Percentiles rank a stretch among this genome's conserved stretches.
Evolutionary conservation across 768 basidiomycete species (phyloP).

Genomic region (Termitomyces sp.): DNA sequence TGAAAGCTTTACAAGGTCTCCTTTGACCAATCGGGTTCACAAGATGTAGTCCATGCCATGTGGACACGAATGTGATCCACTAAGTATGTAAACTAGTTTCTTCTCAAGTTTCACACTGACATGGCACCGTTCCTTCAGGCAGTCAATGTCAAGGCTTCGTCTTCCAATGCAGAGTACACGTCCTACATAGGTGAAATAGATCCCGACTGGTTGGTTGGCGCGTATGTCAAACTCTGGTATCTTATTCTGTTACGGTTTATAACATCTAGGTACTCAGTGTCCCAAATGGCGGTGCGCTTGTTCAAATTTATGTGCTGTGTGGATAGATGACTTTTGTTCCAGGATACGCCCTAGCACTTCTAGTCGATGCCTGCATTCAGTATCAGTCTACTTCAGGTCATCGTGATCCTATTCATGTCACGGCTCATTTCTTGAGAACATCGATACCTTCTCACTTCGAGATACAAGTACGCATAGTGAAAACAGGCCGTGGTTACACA

Average conservation of each 20-base stretch:
- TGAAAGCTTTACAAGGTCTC: too few relatives aligned
- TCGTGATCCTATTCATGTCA: slow-evolving; percentile 58
- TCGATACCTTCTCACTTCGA: slow-evolving; percentile 41
- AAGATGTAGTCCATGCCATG: too few relatives aligned
- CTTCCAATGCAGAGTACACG: slow-evolving; percentile 16
- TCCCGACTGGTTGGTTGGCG: slow-evolving; percentile 42
- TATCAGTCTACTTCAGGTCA: slow-evolving; percentile 44
- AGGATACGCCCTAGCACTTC: slow-evolving; percentile 61
- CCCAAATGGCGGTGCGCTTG: slow-evolving; percentile 51
- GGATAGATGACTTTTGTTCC: neutral
- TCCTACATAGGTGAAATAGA: slow-evolving; percentile 41
- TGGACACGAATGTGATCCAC: too few relatives aligned
- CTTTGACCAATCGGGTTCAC: too few relatives aligned
- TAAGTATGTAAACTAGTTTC: too few relatives aligned
- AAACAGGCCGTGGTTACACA: slow-evolving; percentile 50
- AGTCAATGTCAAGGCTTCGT: slow-evolving; percentile 22
- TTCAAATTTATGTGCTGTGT: neutral
- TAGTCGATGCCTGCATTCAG: slow-evolving; percentile 53
- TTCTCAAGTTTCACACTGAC: neutral
- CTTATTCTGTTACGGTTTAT: slow-evolving; percentile 8
- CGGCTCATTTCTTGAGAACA: slow-evolving; percentile 55
- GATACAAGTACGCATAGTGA: slow-evolving; percentile 47
- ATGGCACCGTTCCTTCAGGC: slow-evolving; percentile 45
- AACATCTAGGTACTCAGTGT: slow-evolving; percentile 31
- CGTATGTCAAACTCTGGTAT: slow-evolving; percentile 31